These are phyloP conservation scores for Aspergillus conjunctus DNA, from an alignment of 495 filamentous ascomycete species.

Conservation along the genomic window DNA sequence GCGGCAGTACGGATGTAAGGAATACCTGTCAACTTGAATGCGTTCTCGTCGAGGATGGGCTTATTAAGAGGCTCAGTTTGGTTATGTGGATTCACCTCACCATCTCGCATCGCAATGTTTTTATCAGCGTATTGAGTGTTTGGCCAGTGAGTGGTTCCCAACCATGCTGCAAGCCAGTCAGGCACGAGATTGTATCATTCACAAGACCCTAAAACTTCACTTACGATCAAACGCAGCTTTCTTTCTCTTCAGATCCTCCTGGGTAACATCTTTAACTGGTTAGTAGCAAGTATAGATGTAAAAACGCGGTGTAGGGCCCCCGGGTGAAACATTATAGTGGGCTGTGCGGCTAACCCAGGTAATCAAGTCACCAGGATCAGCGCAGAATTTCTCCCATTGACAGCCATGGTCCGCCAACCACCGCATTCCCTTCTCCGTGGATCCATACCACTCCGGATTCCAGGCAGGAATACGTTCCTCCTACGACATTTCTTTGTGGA, in stretches of 20 bases:
- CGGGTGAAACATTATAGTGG: slow-evolving; percentile 8
- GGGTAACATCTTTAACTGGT: slow-evolving; percentile 4
- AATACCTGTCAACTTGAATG: slow-evolving; percentile 12
- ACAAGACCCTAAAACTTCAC: too few species aligned
- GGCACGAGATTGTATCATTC: too few species aligned
- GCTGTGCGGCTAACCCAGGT: slow-evolving; percentile 9
- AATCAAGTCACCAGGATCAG: slow-evolving; percentile 9
- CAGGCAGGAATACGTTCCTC: slow-evolving; percentile 4
- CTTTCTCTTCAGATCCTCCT: slow-evolving; percentile 6
- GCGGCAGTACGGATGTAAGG: too few species aligned
- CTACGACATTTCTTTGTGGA: slow-evolving; percentile 12
- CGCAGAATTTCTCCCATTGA: slow-evolving; percentile 5
- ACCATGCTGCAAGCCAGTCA: too few species aligned
- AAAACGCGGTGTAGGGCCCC: not conserved
- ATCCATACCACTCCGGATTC: slow-evolving; percentile 7
- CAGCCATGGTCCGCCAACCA: slow-evolving; percentile 8
- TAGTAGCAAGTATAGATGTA: slow-evolving; percentile 8
- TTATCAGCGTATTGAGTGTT: slow-evolving; percentile 2
- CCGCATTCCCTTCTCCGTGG: not conserved
- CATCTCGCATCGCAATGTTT: not conserved
- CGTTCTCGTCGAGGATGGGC: not conserved
- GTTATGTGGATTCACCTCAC: not conserved
- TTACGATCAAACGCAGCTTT: slow-evolving; percentile 12
- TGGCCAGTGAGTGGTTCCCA: slow-evolving; percentile 12
- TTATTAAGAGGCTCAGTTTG: not conserved